These are phyloP conservation scores for Trypanosoma caninum DNA, from an alignment of 208 protist species.

Conservation along the genomic window DNA sequence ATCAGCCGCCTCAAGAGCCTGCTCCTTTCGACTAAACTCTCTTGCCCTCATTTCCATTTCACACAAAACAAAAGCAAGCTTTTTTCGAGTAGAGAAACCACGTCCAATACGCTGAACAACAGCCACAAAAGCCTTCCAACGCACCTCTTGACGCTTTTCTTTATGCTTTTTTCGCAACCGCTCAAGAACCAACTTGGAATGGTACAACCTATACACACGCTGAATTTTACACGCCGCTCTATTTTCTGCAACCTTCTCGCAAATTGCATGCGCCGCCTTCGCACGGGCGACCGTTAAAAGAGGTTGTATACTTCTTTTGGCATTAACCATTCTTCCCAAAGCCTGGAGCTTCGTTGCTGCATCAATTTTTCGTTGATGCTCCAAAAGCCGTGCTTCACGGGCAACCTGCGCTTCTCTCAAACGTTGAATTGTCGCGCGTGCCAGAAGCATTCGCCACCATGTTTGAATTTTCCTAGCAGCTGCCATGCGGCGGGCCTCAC, in stretches of 20 bases:
- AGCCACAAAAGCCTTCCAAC: constrained; percentile 1
- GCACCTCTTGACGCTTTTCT: neutral
- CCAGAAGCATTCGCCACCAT: constrained; percentile 30
- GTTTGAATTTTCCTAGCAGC: constrained; percentile 29
- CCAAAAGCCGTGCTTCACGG: constrained; percentile 36
- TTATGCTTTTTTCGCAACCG: constrained; percentile 3
- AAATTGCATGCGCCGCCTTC: constrained; percentile 50
- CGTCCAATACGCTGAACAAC: constrained; percentile 63
- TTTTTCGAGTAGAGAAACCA: constrained; percentile 41
- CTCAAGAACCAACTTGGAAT: constrained; percentile 30
- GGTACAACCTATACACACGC: constrained; percentile 50
- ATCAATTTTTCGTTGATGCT: constrained; percentile 42
- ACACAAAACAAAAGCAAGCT: constrained; percentile 25
- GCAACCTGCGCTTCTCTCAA: constrained; percentile 25
- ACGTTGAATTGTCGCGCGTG: constrained; percentile 17
- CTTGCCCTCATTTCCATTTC: constrained; percentile 33
- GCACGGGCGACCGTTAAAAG: constrained; percentile 44
- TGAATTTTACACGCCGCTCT: constrained; percentile 54
- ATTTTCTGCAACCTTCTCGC: constrained; percentile 24
- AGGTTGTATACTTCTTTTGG: constrained; percentile 24
- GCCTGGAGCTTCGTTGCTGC: constrained; percentile 70
- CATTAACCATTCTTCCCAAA: constrained; percentile 66
- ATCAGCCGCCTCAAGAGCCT: neutral
- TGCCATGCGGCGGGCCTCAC: constrained; percentile 18
- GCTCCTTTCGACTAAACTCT: constrained; percentile 9